phyloP scores from a whole-genome alignment of 2,329 filamentous ascomycete species.

The Cladosporium velox region DNA sequence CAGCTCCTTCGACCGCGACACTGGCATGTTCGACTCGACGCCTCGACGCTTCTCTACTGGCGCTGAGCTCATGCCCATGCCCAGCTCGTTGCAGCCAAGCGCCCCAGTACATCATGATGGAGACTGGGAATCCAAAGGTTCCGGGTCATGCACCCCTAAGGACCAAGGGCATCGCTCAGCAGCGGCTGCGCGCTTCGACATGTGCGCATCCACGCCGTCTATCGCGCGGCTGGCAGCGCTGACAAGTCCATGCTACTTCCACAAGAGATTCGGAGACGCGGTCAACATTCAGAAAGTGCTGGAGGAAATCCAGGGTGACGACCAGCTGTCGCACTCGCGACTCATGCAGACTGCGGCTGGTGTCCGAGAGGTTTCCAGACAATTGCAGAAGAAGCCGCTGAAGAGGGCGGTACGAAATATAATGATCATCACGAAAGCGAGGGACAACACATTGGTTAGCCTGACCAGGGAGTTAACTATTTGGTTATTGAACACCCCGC shows the following conservation, averaged over 20 bases:
- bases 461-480: constrained; percentile 83
- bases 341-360: constrained; percentile 94
- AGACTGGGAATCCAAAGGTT: constrained; percentile 18
- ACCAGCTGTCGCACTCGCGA: constrained; percentile 88
- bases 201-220: constrained; percentile 32
- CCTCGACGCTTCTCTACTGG: constrained; percentile 39
- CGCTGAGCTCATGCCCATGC: constrained; percentile 36
- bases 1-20: constrained; percentile 37
- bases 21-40: constrained; percentile 35
- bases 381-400: constrained; percentile 88
- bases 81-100: constrained; percentile 20
- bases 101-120: constrained; percentile 34
- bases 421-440: constrained; percentile 98
- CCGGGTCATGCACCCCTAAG: constrained; percentile 26
- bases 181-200: constrained; percentile 32
- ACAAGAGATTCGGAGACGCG: constrained; percentile 93
- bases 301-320: constrained; percentile 86
- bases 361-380: constrained; percentile 92
- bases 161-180: constrained; percentile 32
- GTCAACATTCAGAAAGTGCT: constrained; percentile 94
- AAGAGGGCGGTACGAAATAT: constrained; percentile 88
- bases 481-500: constrained; percentile 85
- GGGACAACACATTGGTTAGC: constrained; percentile 89
- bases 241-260: constrained; percentile 95
- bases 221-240: constrained; percentile 62